Conservation (phyloP, 106 monocot species). For the Platanthera zijinensis region DNA sequence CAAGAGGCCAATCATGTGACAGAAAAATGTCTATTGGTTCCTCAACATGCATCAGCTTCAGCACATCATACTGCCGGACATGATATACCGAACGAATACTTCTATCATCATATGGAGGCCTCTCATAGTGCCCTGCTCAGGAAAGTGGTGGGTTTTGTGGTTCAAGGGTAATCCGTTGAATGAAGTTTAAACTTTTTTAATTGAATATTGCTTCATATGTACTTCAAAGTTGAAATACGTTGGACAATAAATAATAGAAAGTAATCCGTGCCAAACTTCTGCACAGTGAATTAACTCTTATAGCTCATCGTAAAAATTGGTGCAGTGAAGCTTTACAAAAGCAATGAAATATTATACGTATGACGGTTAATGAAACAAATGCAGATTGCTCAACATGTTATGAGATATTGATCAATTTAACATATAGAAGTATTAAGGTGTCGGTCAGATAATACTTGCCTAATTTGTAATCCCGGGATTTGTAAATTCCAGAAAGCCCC, state of each 20-base stretch:
- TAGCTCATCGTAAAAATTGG: not conserved
- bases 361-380: not conserved
- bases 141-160: not conserved
- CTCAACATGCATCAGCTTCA: constrained; percentile 79
- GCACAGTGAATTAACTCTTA: not conserved
- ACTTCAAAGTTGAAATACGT: constrained; percentile 1
- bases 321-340: not conserved
- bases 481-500: constrained; percentile 89
- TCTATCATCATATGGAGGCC: constrained; percentile 73
- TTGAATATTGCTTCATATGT: not conserved
- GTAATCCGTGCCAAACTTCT: not conserved
- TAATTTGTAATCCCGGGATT: constrained; percentile 42
- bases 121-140: constrained; percentile 76
- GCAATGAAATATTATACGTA: not conserved
- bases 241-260: not conserved
- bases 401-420: not conserved
- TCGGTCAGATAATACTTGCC: constrained; percentile 38
- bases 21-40: constrained; percentile 93
- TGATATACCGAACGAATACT: constrained; percentile 85
- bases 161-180: not conserved
- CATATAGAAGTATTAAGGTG: not conserved
- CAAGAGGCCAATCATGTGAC: constrained; percentile 99
- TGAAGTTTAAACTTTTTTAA: not conserved
- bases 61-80: constrained; percentile 91
- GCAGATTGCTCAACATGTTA: not conserved